Evolutionary conservation across 768 basidiomycete genomes (phyloP).

Genomic region (Boletus rubescentipes): DNA sequence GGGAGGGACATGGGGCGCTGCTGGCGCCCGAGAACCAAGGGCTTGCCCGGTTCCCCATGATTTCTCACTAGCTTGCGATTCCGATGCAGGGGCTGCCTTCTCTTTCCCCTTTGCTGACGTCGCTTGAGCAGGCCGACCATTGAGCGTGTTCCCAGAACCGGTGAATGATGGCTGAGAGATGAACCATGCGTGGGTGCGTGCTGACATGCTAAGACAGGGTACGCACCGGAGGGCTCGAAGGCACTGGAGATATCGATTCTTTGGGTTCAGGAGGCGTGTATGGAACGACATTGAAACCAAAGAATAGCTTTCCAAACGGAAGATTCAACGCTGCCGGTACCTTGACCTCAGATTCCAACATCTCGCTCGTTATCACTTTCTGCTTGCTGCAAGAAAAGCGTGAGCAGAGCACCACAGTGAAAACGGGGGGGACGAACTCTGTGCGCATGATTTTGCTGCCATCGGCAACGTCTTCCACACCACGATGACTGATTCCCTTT

Average conservation of each 20-base stretch:
- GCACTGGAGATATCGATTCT: constrained; percentile 28
- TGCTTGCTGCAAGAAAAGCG: constrained; percentile 56
- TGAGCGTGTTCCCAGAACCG: constrained; percentile 69
- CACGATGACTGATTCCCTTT: constrained; percentile 83
- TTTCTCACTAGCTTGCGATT: constrained; percentile 29
- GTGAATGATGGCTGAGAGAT: constrained; percentile 47
- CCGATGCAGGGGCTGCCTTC: constrained; percentile 38
- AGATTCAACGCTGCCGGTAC: constrained; percentile 89
- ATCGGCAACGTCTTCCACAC: constrained; percentile 73
- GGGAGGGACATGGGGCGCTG: constrained; percentile 29
- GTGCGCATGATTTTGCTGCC: constrained; percentile 89
- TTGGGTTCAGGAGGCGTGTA: constrained; percentile 52
- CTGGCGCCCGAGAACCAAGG: constrained; percentile 39
- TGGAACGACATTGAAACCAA: constrained; percentile 83
- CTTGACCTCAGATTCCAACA: constrained; percentile 68
- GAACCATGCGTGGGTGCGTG: neutral
- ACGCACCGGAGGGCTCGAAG: constrained; percentile 33
- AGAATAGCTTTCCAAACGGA: constrained; percentile 94
- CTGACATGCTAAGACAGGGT: neutral
- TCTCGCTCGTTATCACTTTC: constrained; percentile 79
- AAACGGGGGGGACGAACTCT: constrained; percentile 58
- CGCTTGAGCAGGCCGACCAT: constrained; percentile 43
- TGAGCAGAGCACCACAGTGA: constrained; percentile 5
- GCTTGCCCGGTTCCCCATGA: constrained; percentile 53
- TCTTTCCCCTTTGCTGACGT: constrained; percentile 55